These are phyloP conservation scores for Vinca minor DNA, from an alignment of 257 asterid species.

Conservation along the genomic window DNA sequence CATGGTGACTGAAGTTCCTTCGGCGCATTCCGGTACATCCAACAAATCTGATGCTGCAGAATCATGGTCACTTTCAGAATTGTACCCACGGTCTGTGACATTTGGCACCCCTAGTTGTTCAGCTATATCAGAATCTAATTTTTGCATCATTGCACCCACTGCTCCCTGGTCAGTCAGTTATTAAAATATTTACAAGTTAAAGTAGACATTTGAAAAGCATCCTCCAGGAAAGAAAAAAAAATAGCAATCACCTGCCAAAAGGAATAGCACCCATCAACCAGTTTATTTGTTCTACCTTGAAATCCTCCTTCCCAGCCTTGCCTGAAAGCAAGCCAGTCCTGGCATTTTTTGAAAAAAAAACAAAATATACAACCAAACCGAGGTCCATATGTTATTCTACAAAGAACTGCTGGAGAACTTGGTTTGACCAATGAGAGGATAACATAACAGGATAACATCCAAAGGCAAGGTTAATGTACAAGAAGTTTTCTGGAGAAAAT, in stretches of 20 bases:
- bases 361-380: too few species aligned
- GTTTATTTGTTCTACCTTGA: constrained; percentile 95
- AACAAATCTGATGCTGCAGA: constrained; percentile 39
- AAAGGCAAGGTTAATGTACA: background rate
- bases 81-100: constrained; percentile 16
- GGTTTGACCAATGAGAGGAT: background rate
- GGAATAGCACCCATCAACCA: constrained; percentile 98
- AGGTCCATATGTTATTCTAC: background rate
- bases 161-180: constrained; percentile 56
- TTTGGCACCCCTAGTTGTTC: constrained; percentile 54
- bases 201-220: constrained; percentile 1
- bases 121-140: constrained; percentile 34
- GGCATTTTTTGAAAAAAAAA: background rate
- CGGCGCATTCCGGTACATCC: constrained; percentile 33
- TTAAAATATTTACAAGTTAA: background rate
- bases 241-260: constrained; percentile 88
- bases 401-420: background rate
- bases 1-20: constrained; percentile 32
- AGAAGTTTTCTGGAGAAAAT: background rate
- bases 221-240: background rate
- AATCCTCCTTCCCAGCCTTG: constrained; percentile 97
- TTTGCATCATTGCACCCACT: constrained; percentile 65
- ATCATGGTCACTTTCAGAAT: constrained; percentile 32
- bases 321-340: constrained; percentile 92
- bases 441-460: background rate